Base-by-base conservation (phyloP, 805 yeast genomes). In the Cyberlindnera americana region DNA sequence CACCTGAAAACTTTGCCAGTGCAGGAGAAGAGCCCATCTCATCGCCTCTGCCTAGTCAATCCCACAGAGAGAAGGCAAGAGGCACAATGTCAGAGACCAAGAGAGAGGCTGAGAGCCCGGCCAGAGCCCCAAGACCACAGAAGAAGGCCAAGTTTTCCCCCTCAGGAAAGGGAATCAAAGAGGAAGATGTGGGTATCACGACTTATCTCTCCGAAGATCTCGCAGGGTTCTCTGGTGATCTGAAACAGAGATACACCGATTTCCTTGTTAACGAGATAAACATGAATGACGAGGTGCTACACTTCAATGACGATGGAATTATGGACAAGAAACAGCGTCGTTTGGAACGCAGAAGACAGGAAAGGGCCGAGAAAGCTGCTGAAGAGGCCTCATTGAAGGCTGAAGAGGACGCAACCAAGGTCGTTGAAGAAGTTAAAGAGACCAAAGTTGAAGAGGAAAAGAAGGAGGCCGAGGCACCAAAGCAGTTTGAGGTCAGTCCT, bases 181-280 rank as follows among this genome's bases (percentile, higher is more conserved):
- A 90, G 57, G 26, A 48, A 2, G 95, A 89, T 59, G 99, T 93
- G 9, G 99, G 99, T 6, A 91, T 93, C 48, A 79, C 87, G 1
- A 76, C 77, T 37, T 90, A 67, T 52, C 63, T 88, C 25, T 76
- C 78, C 34, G 58, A 68, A 2, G 70, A 66, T 5, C 52, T 68
- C 19, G 61, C 69, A 9, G 95, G 96, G 3, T 87, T 93, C 48
- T 59, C 61, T 14, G 99, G 98, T 3, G 71, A 74, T 12, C 69
- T 93, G 52, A 93, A 93, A 61, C 95, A 86, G 56, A 70, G 96
- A 46, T 90, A 89, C 62, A 82, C 95, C 11, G 99, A 93, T 59
- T 93, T 93, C 59, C 72, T 87, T 57, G 99, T 93, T 32, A 87
- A 89, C 61, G 99, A 93, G 61, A 83, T 93, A 41, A 83, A 72